Percentiles rank a stretch among this genome's conserved stretches.
phyloP scores from a whole-genome alignment of 805 yeast genomes.

The Ogataea trehalophila region DNA sequence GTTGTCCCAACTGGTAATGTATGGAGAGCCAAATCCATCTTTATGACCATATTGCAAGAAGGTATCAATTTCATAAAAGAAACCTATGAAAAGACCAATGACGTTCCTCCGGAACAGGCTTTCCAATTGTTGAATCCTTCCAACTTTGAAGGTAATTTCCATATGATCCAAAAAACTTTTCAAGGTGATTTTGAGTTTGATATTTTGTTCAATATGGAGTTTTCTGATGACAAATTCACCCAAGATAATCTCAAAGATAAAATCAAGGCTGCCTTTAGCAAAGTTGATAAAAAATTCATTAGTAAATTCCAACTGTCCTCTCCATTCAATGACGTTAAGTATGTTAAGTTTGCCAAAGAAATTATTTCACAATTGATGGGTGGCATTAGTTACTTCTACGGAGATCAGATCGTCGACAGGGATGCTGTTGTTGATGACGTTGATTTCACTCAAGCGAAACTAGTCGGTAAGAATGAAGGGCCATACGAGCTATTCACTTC shows the following conservation, averaged over 20 bases:
- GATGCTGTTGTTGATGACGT: slow-evolving; percentile 64
- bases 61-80: slow-evolving; percentile 47
- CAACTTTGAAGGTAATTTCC: slow-evolving; percentile 68
- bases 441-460: slow-evolving; percentile 48
- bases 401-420: slow-evolving; percentile 78
- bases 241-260: slow-evolving; percentile 33
- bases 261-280: slow-evolving; percentile 29
- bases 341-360: slow-evolving; percentile 65
- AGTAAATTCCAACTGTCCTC: slow-evolving; percentile 43
- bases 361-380: slow-evolving; percentile 80
- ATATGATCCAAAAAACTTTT: slow-evolving; percentile 71
- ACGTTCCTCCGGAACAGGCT: slow-evolving; percentile 43
- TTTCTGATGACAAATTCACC: slow-evolving; percentile 36
- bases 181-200: slow-evolving; percentile 74
- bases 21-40: slow-evolving; percentile 80
- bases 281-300: slow-evolving; percentile 51
- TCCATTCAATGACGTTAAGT: slow-evolving; percentile 45
- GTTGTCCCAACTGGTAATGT: slow-evolving; percentile 63
- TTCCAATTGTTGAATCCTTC: slow-evolving; percentile 56
- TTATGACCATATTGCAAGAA: slow-evolving; percentile 63
- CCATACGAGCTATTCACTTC: slow-evolving; percentile 74
- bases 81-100: slow-evolving; percentile 17
- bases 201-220: slow-evolving; percentile 50
- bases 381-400: slow-evolving; percentile 85
- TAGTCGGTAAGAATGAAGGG: slow-evolving; percentile 59